A percentile compares a stretch with the other conserved stretches of the same genome.
Conservation (phyloP, 1,284 basidiomycete genomes). For the Trametes sp. region DNA sequence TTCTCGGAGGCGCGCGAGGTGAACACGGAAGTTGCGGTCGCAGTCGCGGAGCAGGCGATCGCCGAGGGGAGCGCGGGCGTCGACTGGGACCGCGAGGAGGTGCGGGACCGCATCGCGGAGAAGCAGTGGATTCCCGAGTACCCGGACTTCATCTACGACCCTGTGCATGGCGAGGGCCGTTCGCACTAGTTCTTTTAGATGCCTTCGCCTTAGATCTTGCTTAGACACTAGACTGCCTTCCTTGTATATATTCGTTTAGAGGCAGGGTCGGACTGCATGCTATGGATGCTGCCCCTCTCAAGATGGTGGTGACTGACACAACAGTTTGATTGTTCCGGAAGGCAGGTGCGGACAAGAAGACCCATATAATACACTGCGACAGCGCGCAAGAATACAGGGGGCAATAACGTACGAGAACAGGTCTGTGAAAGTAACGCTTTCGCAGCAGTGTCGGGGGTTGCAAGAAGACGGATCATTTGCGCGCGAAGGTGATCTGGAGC, state of each 20-base stretch:
- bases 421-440: not conserved
- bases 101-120: slow-evolving; percentile 56
- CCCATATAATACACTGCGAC: slow-evolving; percentile 29
- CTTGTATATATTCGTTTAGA: not conserved
- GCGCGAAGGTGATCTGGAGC: slow-evolving; percentile 64
- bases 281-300: not conserved
- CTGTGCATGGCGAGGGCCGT: slow-evolving; percentile 23
- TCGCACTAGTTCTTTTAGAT: not conserved
- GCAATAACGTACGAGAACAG: slow-evolving; percentile 19
- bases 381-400: slow-evolving; percentile 27
- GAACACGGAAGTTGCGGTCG: slow-evolving; percentile 78
- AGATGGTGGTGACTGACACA: too few relatives aligned
- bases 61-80: slow-evolving; percentile 68
- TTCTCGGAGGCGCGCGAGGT: slow-evolving; percentile 70
- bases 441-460: not conserved
- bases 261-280: not conserved
- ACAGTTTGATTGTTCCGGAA: too few relatives aligned
- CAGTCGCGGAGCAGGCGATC: slow-evolving; percentile 77
- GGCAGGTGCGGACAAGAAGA: not conserved
- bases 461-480: slow-evolving; percentile 50
- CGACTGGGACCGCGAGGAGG: slow-evolving; percentile 56
- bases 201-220: not conserved
- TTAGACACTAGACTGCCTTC: not conserved
- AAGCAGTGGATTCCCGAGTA: slow-evolving; percentile 68
- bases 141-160: slow-evolving; percentile 65